Evolutionary conservation across 257 asterid genomes (phyloP).

Genomic region (Avicennia marina): DNA sequence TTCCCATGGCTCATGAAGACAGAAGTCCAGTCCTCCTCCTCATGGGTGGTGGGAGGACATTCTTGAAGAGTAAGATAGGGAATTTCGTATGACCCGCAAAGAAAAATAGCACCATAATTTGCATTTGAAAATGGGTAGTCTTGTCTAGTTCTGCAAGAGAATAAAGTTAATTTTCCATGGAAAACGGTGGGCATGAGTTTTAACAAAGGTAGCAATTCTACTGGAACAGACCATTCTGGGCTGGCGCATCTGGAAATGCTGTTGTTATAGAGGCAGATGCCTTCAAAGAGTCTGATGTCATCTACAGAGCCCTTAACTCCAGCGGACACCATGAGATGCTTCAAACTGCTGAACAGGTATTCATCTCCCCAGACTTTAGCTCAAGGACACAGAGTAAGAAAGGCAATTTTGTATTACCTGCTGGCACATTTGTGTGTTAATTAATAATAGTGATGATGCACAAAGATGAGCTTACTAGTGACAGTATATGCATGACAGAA

Average conservation of each 20-base stretch:
- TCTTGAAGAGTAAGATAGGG: constrained; percentile 71
- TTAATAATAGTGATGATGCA: too few species aligned
- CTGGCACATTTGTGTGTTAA: too few species aligned
- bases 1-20: constrained; percentile 94
- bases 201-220: not conserved
- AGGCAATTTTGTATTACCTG: too few species aligned
- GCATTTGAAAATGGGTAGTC: too few species aligned
- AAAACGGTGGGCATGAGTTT: not conserved
- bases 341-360: constrained; percentile 92
- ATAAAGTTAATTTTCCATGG: too few species aligned
- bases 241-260: constrained; percentile 78
- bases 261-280: constrained; percentile 96
- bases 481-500: too few species aligned
- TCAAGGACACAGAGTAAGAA: too few species aligned
- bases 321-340: constrained; percentile 93
- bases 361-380: not conserved
- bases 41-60: constrained; percentile 98
- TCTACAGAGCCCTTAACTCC: constrained; percentile 90
- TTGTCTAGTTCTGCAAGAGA: too few species aligned
- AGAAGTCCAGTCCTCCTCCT: constrained; percentile 89
- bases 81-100: too few species aligned
- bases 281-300: constrained; percentile 90
- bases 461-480: too few species aligned
- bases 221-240: constrained; percentile 81
- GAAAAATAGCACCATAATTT: too few species aligned